Conservation (phyloP, 83 land plant genomes). For the Isoetes engelmannii region DNA sequence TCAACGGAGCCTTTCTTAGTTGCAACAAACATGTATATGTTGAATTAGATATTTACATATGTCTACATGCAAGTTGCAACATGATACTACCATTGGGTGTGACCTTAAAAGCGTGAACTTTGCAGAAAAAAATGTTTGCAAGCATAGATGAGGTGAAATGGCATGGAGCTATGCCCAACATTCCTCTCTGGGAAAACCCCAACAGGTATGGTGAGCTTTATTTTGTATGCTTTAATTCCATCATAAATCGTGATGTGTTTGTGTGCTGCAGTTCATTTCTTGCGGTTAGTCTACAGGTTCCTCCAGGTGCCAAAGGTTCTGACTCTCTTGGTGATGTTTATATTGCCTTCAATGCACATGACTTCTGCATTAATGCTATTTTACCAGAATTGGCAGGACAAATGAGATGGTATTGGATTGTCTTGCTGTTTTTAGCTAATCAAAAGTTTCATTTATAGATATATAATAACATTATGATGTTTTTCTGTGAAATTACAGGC, state of each 20-base stretch:
- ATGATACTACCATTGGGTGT: too few species aligned
- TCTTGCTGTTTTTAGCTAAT: background rate
- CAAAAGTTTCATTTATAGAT: background rate
- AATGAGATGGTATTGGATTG: conserved; percentile 20
- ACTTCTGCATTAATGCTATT: conserved; percentile 3
- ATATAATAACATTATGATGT: background rate
- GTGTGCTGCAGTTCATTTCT: conserved; percentile 18
- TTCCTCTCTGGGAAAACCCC: conserved; percentile 26
- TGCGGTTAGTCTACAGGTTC: conserved; percentile 23
- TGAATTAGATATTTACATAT: background rate
- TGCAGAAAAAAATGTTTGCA: conserved; percentile 24
- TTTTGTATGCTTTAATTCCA: background rate
- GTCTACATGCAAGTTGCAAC: background rate
- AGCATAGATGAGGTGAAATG: conserved; percentile 22
- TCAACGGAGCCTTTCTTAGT: too few species aligned
- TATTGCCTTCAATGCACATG: conserved; percentile 28
- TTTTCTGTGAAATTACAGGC: conserved; percentile 17
- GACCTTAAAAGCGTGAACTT: background rate
- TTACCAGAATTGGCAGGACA: conserved; percentile 27
- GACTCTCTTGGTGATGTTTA: conserved; percentile 23
- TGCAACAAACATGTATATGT: background rate
- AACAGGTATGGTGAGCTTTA: conserved; percentile 11
- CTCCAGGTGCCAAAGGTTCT: background rate
- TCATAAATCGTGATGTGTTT: background rate
- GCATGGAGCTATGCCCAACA: conserved; percentile 24